Evolutionary conservation across 805 yeast genomes (phyloP).

Genomic region (Wickerhamiella slavikovae): DNA sequence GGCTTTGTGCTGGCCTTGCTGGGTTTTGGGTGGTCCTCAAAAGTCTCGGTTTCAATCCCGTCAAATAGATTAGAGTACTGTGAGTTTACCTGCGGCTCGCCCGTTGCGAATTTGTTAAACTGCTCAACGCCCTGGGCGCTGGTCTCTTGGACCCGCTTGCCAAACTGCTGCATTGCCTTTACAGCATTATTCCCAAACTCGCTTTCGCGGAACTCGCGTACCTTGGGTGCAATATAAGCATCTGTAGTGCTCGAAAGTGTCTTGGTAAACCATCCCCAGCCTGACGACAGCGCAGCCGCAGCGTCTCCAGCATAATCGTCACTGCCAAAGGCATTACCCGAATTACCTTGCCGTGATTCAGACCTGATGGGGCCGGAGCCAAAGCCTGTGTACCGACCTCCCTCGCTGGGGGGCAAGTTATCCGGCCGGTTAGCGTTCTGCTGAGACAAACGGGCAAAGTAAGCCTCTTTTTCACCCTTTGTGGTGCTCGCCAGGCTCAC

Average conservation of each 20-base stretch:
- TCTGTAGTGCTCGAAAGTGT: conserved; percentile 78
- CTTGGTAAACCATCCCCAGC: conserved; percentile 86
- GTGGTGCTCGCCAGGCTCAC: conserved; percentile 12
- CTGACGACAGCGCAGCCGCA: conserved; percentile 69
- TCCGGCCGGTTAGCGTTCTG: conserved; percentile 55
- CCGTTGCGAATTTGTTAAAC: conserved; percentile 32
- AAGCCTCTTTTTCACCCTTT: conserved; percentile 53
- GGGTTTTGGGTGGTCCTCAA: too few relatives aligned
- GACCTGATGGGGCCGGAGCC: conserved; percentile 39
- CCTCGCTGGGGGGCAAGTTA: conserved; percentile 74
- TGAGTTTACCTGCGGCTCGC: conserved; percentile 1
- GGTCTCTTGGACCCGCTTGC: conserved; percentile 81
- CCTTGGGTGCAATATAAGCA: conserved; percentile 75
- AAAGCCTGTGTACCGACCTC: conserved; percentile 83
- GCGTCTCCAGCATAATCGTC: conserved; percentile 45
- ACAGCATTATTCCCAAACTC: conserved; percentile 68
- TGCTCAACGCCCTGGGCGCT: conserved; percentile 55
- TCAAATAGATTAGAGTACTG: conserved; percentile 11
- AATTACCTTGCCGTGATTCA: conserved; percentile 2
- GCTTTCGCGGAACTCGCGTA: conserved; percentile 56
- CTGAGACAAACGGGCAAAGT: conserved; percentile 62
- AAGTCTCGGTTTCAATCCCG: too few relatives aligned
- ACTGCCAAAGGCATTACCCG: conserved; percentile 1
- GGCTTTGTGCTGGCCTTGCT: too few relatives aligned
- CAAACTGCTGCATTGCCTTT: conserved; percentile 92